Conservation (phyloP, 2,329 filamentous ascomycete species). For the Trematosphaeria pertusa region DNA sequence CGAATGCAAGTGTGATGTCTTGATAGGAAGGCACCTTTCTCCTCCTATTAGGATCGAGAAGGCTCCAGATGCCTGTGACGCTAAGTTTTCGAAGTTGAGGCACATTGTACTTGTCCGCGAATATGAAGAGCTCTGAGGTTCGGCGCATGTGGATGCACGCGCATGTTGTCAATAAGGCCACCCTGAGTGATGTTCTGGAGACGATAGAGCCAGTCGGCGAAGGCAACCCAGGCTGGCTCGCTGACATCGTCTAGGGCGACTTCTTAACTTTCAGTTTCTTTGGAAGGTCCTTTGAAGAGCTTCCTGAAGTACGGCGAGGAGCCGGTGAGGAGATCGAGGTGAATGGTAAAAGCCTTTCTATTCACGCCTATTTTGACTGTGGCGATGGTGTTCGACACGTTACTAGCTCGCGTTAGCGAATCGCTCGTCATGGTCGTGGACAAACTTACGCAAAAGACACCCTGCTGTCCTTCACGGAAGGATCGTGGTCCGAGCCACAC, state of each 20-base stretch:
- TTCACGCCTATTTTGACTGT: background rate
- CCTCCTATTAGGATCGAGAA: no score
- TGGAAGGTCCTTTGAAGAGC: background rate
- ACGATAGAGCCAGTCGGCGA: background rate
- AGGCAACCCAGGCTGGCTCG: background rate
- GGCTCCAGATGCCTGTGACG: no score
- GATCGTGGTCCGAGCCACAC: no score
- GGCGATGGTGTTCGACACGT: background rate
- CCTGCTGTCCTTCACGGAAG: no score
- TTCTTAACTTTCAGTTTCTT: background rate
- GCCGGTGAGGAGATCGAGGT: background rate
- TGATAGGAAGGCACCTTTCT: no score
- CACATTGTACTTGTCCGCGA: background rate
- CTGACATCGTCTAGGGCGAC: background rate
- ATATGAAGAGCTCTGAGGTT: no score
- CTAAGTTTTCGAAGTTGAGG: background rate
- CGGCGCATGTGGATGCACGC: no score
- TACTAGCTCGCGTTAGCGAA: no score
- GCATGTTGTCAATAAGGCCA: no score
- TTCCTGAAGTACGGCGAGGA: background rate
- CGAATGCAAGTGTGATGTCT: no score
- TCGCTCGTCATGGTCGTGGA: no score
- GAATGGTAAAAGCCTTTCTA: background rate
- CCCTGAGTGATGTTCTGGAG: background rate
- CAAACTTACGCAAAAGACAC: no score